Evolutionary conservation across 805 yeast genomes (phyloP).

Genomic region (Wickerhamiella parazyma): DNA sequence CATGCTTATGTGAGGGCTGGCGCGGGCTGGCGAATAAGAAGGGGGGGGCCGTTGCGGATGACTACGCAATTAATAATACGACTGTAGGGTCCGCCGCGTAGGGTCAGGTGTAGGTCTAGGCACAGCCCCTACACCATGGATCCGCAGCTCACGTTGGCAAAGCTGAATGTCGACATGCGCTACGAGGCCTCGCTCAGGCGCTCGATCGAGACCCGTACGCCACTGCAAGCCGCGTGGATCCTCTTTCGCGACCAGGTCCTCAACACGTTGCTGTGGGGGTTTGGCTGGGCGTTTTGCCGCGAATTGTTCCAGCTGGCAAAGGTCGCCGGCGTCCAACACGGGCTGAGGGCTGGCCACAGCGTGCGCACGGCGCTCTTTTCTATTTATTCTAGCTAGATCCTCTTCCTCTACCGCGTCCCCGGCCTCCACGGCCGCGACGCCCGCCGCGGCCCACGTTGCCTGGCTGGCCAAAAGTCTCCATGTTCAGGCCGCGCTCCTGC

Average conservation of each 20-base stretch:
- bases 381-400: background rate
- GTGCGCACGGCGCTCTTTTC: background rate
- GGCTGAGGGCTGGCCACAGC: too few relatives aligned
- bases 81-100: too few relatives aligned
- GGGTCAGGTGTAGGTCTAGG: too few relatives aligned
- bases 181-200: slow-evolving; percentile 3
- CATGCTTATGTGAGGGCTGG: slow-evolving; percentile 8
- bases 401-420: slow-evolving; percentile 11
- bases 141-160: background rate
- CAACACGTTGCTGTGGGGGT: slow-evolving; percentile 26
- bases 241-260: slow-evolving; percentile 25
- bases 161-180: slow-evolving; percentile 4
- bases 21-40: background rate
- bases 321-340: slow-evolving; percentile 5
- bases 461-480: slow-evolving; percentile 75
- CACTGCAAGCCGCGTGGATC: slow-evolving; percentile 17
- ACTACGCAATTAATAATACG: too few relatives aligned
- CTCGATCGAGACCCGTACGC: slow-evolving; percentile 22
- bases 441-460: slow-evolving; percentile 35
- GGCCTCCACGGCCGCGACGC: slow-evolving; percentile 17
- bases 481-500: slow-evolving; percentile 57
- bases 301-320: slow-evolving; percentile 17
- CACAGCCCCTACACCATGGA: background rate
- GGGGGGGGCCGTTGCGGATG: too few relatives aligned
- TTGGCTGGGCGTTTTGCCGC: slow-evolving; percentile 23